Conservation (phyloP, 2,329 filamentous ascomycete species). For the Penicillium griseofulvum region DNA sequence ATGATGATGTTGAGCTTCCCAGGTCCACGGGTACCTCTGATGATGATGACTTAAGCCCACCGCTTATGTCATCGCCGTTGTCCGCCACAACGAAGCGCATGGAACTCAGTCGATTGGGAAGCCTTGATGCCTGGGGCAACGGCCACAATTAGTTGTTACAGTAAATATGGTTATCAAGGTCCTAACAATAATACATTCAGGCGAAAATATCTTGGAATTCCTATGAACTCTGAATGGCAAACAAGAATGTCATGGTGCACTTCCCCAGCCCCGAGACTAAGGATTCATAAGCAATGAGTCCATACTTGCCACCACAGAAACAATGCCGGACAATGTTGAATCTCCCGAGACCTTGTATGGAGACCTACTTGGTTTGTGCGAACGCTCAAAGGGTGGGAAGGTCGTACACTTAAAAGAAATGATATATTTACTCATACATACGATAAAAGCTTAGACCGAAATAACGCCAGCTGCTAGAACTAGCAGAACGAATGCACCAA, state of each 20-base stretch:
- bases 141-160: background rate
- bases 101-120: slow-evolving; percentile 37
- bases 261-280: too few species aligned
- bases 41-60: slow-evolving; percentile 40
- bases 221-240: background rate
- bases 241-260: background rate
- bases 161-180: background rate
- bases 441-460: background rate
- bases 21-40: slow-evolving; percentile 10
- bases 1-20: slow-evolving; percentile 29
- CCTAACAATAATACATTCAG: background rate
- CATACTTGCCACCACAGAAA: background rate
- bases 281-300: background rate
- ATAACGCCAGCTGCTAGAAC: background rate
- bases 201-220: too few species aligned
- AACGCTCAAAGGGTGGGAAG: background rate
- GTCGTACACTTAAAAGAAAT: background rate
- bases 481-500: background rate
- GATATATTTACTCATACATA: background rate
- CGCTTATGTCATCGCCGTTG: slow-evolving; percentile 26
- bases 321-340: background rate
- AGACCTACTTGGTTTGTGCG: too few species aligned
- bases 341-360: background rate
- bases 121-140: slow-evolving; percentile 16
- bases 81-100: slow-evolving; percentile 37